Conservation (phyloP, 805 yeast genomes). For the Debaryomyces maramus region DNA sequence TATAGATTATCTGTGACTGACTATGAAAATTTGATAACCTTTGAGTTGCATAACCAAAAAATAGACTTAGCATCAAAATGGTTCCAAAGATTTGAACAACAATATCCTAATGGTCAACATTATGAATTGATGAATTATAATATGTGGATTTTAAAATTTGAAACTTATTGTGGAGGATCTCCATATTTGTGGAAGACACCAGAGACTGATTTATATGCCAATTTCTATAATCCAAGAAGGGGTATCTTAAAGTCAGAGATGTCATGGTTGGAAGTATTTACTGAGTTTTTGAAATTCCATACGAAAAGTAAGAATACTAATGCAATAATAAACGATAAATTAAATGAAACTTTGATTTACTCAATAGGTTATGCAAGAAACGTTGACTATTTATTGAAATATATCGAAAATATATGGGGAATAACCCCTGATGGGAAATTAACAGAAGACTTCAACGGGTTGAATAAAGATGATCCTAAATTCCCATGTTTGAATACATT, state of each 20-base stretch:
- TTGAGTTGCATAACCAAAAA: slow-evolving; percentile 37
- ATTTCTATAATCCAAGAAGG: slow-evolving; percentile 19
- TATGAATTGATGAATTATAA: slow-evolving; percentile 25
- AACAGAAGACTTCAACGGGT: slow-evolving; percentile 3
- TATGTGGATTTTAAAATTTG: slow-evolving; percentile 38
- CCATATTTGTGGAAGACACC: slow-evolving; percentile 31
- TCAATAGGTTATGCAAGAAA: slow-evolving; percentile 31
- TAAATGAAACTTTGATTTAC: slow-evolving; percentile 30
- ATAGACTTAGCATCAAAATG: slow-evolving; percentile 41
- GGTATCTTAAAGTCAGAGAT: slow-evolving; percentile 17
- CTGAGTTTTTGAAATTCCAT: slow-evolving; percentile 19
- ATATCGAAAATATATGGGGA: slow-evolving; percentile 34
- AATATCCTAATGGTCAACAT: slow-evolving; percentile 13
- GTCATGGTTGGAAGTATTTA: slow-evolving; percentile 22
- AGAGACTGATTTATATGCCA: slow-evolving; percentile 16
- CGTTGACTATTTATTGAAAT: slow-evolving; percentile 20
- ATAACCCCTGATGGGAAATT: slow-evolving; percentile 24
- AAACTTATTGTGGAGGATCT: slow-evolving; percentile 32
- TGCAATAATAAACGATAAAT: slow-evolving; percentile 16
- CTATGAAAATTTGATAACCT: slow-evolving; percentile 37
- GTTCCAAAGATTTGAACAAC: slow-evolving; percentile 34
- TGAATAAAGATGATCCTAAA: slow-evolving; percentile 14
- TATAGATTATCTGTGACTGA: slow-evolving; percentile 24
- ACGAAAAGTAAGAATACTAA: slow-evolving; percentile 1
- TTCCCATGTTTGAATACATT: slow-evolving; percentile 27